Conservation (phyloP, 768 basidiomycete genomes). For the Chalciporus piperatus region DNA sequence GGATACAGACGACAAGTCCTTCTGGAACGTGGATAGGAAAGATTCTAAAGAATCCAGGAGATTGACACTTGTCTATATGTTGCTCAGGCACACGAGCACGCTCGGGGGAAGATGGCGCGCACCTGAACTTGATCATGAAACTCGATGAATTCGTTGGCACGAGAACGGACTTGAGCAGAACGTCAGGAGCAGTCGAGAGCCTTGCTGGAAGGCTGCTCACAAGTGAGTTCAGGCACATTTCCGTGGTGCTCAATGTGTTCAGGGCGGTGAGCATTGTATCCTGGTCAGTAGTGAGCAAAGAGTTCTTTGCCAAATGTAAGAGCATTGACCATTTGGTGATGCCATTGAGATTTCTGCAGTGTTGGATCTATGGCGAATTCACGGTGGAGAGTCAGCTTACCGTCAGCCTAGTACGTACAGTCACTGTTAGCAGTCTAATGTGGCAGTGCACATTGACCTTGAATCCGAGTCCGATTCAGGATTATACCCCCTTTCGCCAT, state of each 20-base stretch:
- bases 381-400: too few relatives aligned
- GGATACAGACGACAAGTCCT: slow-evolving; percentile 89
- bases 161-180: slow-evolving; percentile 31
- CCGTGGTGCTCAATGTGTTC: neutral
- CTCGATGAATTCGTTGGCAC: slow-evolving; percentile 70
- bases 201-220: slow-evolving; percentile 13
- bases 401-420: too few relatives aligned
- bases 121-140: slow-evolving; percentile 93
- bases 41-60: slow-evolving; percentile 85
- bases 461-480: too few relatives aligned
- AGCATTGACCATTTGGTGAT: slow-evolving; percentile 9
- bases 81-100: slow-evolving; percentile 1
- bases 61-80: slow-evolving; percentile 71
- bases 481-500: too few relatives aligned
- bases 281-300: slow-evolving; percentile 1
- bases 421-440: too few relatives aligned
- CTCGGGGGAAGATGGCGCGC: slow-evolving; percentile 9
- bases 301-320: neutral
- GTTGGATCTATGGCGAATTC: too few relatives aligned
- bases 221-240: neutral
- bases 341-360: slow-evolving; percentile 13
- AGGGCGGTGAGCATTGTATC: neutral
- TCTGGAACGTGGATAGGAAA: slow-evolving; percentile 94
- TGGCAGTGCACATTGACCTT: too few relatives aligned
- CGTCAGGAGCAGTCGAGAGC: neutral